A percentile compares a stretch with the other conserved stretches of the same genome.
Conservation (phyloP, 2,329 filamentous ascomycete genomes). For the Cercospora sp. region DNA sequence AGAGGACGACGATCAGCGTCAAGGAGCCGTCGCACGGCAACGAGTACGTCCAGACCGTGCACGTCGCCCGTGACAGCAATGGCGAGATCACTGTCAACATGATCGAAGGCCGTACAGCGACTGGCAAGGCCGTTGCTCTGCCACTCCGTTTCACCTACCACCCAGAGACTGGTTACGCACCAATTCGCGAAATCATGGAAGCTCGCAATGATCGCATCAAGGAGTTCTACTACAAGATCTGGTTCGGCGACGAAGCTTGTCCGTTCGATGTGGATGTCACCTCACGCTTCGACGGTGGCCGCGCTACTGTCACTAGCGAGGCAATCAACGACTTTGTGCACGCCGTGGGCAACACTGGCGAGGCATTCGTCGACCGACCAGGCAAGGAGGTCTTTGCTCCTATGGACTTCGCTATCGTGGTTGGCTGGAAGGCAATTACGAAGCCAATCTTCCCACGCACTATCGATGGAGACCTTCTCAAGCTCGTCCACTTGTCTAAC, state of each 20-base stretch:
- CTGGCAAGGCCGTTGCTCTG: conserved; percentile 77
- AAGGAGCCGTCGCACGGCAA: conserved; percentile 84
- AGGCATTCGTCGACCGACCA: conserved; percentile 93
- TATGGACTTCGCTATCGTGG: conserved; percentile 72
- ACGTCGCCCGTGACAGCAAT: conserved; percentile 72
- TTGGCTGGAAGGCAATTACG: conserved; percentile 80
- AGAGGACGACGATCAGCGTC: conserved; percentile 81
- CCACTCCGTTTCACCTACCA: conserved; percentile 89
- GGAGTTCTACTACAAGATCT: conserved; percentile 97
- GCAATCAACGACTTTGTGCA: conserved; percentile 99
- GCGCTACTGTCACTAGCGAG: conserved; percentile 81
- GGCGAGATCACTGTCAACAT: conserved; percentile 85
- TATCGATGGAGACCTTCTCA: conserved; percentile 93
- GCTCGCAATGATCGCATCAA: conserved; percentile 97
- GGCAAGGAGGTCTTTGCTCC: conserved; percentile 92
- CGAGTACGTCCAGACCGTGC: conserved; percentile 83
- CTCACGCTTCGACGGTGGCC: conserved; percentile 85
- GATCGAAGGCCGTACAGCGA: conserved; percentile 88
- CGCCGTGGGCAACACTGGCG: conserved; percentile 94
- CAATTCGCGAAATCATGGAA: conserved; percentile 94
- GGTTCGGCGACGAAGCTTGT: conserved; percentile 86
- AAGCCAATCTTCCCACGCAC: conserved; percentile 97
- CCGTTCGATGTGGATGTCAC: conserved; percentile 84
- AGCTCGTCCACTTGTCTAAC: conserved; percentile 95
- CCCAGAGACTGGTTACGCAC: conserved; percentile 94